Evolutionary conservation across 1,139 yeast genomes (phyloP).

Genomic region (Taphrina betulina): DNA sequence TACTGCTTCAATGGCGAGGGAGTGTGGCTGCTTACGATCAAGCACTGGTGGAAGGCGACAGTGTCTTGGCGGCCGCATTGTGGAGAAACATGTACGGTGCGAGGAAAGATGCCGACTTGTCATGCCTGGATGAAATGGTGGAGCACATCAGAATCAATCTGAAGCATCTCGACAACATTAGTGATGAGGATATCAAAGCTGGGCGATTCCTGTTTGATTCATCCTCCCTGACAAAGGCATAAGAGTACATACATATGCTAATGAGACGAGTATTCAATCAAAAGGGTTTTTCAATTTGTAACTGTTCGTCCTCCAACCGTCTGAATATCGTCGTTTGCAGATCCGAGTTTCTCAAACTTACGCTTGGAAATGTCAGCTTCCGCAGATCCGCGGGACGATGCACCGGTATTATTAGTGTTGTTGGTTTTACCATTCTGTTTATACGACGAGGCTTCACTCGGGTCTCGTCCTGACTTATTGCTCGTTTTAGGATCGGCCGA

Average conservation of each 20-base stretch:
- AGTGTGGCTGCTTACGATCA: slow-evolving; percentile 89
- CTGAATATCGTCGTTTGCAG: slow-evolving; percentile 12
- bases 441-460: neutral
- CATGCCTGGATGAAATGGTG: slow-evolving; percentile 81
- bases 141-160: slow-evolving; percentile 86
- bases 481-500: slow-evolving; percentile 7
- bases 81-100: slow-evolving; percentile 84
- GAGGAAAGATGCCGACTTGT: slow-evolving; percentile 73
- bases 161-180: slow-evolving; percentile 76
- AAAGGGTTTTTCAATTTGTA: slow-evolving; percentile 1
- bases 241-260: neutral
- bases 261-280: no score
- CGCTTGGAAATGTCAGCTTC: slow-evolving; percentile 19
- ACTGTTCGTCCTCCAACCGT: slow-evolving; percentile 9
- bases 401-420: neutral
- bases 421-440: slow-evolving; percentile 1
- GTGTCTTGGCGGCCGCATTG: slow-evolving; percentile 79
- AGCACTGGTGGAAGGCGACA: slow-evolving; percentile 74
- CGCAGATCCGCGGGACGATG: no score
- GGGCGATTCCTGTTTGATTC: slow-evolving; percentile 60
- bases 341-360: slow-evolving; percentile 24
- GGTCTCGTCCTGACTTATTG: slow-evolving; percentile 7
- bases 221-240: neutral
- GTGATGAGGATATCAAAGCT: slow-evolving; percentile 88
- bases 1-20: slow-evolving; percentile 87